A percentile compares a stretch with the other conserved stretches of the same genome.
These are phyloP conservation scores for Lichtheimia ornata DNA, from an alignment of 371 early-diverging fungal genomes.

Conservation along the genomic window DNA sequence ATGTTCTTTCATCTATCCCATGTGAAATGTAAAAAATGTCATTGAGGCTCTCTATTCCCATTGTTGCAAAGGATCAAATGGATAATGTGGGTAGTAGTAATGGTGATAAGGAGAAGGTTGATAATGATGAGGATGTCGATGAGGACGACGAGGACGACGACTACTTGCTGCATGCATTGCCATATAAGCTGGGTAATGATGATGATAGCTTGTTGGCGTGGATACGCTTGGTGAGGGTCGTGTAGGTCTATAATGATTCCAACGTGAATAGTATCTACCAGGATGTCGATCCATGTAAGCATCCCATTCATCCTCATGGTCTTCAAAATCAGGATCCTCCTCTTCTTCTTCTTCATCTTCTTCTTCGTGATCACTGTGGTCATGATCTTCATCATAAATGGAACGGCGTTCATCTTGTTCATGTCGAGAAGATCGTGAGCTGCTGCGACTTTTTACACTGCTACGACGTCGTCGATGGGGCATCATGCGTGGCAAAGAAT, in stretches of 20 bases:
- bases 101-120: neutral
- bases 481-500: neutral
- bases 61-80: neutral
- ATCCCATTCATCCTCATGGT: slow-evolving; percentile 1
- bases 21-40: too few relatives aligned
- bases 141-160: neutral
- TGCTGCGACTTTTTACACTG: too few relatives aligned
- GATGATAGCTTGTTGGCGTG: neutral
- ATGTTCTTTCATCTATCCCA: too few relatives aligned
- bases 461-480: too few relatives aligned
- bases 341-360: too few relatives aligned
- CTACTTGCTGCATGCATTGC: too few relatives aligned
- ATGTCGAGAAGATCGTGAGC: too few relatives aligned
- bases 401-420: too few relatives aligned
- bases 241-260: slow-evolving; percentile 8
- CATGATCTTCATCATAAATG: too few relatives aligned
- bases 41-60: too few relatives aligned
- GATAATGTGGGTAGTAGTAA: slow-evolving; percentile 2
- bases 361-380: too few relatives aligned
- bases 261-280: neutral
- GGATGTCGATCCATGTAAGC: neutral
- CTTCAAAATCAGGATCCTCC: neutral
- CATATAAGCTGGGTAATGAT: too few relatives aligned
- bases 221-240: slow-evolving; percentile 2
- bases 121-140: slow-evolving; percentile 4